phyloP scores from a whole-genome alignment of 345 rosid species.

The Boechera divaricarpa region DNA sequence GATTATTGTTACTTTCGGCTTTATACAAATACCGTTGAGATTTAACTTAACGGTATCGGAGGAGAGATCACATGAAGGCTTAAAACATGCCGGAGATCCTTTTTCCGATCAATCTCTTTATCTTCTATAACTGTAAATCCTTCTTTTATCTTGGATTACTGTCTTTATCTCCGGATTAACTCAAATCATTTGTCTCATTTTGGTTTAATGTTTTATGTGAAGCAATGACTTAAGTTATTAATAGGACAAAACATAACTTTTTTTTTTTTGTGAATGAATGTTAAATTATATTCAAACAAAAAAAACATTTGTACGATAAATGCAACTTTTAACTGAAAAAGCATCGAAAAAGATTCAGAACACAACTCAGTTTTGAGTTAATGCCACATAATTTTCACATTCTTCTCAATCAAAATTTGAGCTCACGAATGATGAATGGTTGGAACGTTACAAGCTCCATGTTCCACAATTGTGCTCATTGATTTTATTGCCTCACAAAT shows the following conservation, averaged over 20 bases:
- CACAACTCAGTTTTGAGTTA: too few species aligned
- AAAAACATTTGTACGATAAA: too few species aligned
- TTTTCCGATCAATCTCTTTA: constrained; percentile 25
- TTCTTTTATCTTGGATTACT: constrained; percentile 10
- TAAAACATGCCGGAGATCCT: constrained; percentile 32
- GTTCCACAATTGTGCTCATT: too few species aligned
- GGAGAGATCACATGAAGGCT: constrained; percentile 38
- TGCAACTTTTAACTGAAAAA: too few species aligned
- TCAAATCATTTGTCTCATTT: constrained; percentile 14
- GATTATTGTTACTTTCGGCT: constrained; percentile 13
- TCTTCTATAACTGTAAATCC: constrained; percentile 37
- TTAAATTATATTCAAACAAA: too few species aligned
- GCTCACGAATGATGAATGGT: too few species aligned
- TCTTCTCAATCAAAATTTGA: too few species aligned
- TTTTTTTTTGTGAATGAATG: too few species aligned
- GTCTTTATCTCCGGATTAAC: not conserved
- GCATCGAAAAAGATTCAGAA: too few species aligned
- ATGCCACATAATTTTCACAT: not conserved
- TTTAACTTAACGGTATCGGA: constrained; percentile 20
- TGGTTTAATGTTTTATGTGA: not conserved
- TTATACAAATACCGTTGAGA: constrained; percentile 36
- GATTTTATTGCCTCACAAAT: too few species aligned
- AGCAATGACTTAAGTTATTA: not conserved
- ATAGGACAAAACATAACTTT: not conserved
- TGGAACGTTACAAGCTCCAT: too few species aligned